Percentiles rank a stretch among this genome's conserved stretches.
Conservation (phyloP, 2,329 filamentous ascomycete genomes). For the Fusarium humuli region DNA sequence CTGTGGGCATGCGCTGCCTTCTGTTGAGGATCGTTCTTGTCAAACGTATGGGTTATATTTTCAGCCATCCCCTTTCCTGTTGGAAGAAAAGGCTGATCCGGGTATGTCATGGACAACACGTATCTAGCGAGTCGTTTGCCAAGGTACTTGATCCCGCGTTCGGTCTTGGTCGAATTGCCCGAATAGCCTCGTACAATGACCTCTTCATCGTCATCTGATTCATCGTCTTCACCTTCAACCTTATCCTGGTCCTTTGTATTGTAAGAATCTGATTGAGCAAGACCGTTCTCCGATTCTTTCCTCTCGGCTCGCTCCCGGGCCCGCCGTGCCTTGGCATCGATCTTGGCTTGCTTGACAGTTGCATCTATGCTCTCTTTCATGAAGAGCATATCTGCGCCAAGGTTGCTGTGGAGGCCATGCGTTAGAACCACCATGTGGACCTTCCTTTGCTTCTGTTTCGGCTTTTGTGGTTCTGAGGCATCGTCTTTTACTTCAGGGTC, state of each 20-base stretch:
- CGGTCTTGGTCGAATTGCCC: conserved; percentile 90
- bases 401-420: conserved; percentile 94
- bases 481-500: conserved; percentile 47
- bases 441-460: conserved; percentile 77
- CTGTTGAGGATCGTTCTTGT: conserved; percentile 59
- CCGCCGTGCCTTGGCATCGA: conserved; percentile 73
- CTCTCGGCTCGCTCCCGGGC: conserved; percentile 59
- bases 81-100: conserved; percentile 89
- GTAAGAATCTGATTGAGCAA: conserved; percentile 26
- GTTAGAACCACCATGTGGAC: conserved; percentile 93
- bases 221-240: conserved; percentile 58
- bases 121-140: conserved; percentile 95
- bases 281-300: conserved; percentile 9
- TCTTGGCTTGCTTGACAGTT: conserved; percentile 77
- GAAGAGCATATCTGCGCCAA: conserved; percentile 96
- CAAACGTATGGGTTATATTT: conserved; percentile 55
- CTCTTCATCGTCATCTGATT: conserved; percentile 77
- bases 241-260: conserved; percentile 43
- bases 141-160: conserved; percentile 95
- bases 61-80: conserved; percentile 63
- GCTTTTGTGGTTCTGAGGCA: conserved; percentile 41
- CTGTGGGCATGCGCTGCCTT: conserved; percentile 70
- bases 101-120: conserved; percentile 89
- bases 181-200: conserved; percentile 91
- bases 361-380: conserved; percentile 97